Base-by-base conservation (phyloP, 108 stramenopile genomes). In the Skeletonema marinoi region DNA sequence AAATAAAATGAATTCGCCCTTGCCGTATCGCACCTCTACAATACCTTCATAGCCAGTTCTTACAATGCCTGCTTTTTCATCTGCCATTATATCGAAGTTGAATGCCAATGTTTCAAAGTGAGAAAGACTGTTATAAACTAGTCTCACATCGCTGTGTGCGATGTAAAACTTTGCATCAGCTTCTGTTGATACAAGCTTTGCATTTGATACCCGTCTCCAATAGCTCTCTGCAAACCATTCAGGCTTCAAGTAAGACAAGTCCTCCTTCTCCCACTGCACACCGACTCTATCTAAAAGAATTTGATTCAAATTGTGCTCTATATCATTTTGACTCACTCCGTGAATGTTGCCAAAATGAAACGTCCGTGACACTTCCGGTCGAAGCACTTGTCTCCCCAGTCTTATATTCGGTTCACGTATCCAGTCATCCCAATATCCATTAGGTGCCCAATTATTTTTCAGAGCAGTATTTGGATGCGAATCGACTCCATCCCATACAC, bases 341-440 rank as follows among this genome's bases (percentile, higher is more conserved):
- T 86, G 88, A 19, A 84, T 71, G 54, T 63, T 50, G 2, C 92
- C 94, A 82, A 95, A 97, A 73, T 97, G 96, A 80, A 86, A 92
- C 5, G 95, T 96, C 44, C 98, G 86, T 60, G 88, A 92, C 25
- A 93, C 71, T 78, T 91, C 92, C 35, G 96, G 97, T 35, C 96
- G 88, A 9, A 97, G 61, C 42, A 95, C 71, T 29, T 96, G 93
- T 32, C 96, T 74, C 17, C 83, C 93, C 69, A 88, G n/a, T 35
- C 97, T 86, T 51, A 89, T 87, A 48, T 56, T 78, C 14, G 93
- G 87, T 69, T 96, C 96, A n/a, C 98, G 76, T 35, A 98, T 72
- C 98, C 98, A 98, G 73, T 98, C 98, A 83, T 98, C 98, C 98
- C 98, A 98, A 71, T 91, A 98, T 14, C 80, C 94, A 25, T 61